These are phyloP conservation scores for Hymenoscyphus albidus DNA, from an alignment of 2,329 filamentous ascomycete species.

Conservation along the genomic window DNA sequence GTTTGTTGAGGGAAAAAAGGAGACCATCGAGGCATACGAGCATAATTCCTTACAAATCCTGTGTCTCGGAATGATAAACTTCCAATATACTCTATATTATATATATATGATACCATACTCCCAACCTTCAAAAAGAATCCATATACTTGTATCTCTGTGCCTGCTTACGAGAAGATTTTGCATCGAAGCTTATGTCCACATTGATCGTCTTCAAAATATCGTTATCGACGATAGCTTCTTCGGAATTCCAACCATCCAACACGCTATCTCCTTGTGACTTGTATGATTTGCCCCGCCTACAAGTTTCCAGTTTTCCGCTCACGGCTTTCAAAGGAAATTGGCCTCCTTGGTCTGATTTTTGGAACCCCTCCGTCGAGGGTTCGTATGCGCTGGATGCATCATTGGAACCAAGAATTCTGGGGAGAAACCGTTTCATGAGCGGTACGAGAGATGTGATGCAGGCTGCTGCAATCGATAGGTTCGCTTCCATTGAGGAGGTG, in stretches of 20 bases:
- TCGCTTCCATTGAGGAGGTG: constrained; percentile 32
- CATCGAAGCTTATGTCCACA: not conserved
- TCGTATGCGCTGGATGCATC: not conserved
- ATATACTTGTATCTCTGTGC: not conserved
- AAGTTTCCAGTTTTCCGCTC: not conserved
- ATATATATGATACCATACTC: not conserved
- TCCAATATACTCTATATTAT: not conserved
- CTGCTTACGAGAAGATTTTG: not conserved
- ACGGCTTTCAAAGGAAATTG: not conserved
- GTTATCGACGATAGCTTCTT: not conserved
- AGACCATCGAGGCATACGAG: not conserved
- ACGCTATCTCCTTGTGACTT: constrained; percentile 1
- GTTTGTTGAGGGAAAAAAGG: not conserved
- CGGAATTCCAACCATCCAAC: not conserved
- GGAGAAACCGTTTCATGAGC: constrained; percentile 36
- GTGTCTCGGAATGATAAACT: not conserved
- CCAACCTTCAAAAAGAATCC: not conserved
- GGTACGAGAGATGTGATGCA: constrained; percentile 63
- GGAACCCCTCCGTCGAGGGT: not conserved
- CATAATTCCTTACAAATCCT: not conserved
- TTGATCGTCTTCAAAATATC: not conserved
- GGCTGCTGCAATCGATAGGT: constrained; percentile 42
- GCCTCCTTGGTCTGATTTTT: not conserved
- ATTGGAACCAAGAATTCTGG: constrained; percentile 8
- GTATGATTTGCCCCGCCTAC: no score